Conservation (phyloP, 495 filamentous ascomycete genomes). For the Lasiosphaeria miniovina region DNA sequence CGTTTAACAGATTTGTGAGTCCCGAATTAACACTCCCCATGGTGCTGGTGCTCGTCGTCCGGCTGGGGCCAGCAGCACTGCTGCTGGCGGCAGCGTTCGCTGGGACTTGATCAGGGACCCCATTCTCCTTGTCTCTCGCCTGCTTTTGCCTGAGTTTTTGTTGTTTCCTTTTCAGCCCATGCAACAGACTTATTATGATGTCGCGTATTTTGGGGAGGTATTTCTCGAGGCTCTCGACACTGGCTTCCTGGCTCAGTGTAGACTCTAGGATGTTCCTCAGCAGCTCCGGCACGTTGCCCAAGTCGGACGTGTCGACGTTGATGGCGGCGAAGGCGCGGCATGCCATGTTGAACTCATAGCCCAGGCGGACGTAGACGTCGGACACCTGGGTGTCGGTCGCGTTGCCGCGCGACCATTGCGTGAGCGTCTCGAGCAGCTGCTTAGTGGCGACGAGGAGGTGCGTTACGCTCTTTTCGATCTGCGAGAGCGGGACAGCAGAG, state of each 20-base stretch:
- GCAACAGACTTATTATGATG: conserved; percentile 95
- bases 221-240: conserved; percentile 81
- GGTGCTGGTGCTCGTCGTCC: conserved; percentile 68
- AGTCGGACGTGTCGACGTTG: conserved; percentile 87
- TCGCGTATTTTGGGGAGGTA: conserved; percentile 92
- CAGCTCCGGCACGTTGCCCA: conserved; percentile 91
- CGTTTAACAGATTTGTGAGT: conserved; percentile 66
- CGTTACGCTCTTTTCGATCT: conserved; percentile 98
- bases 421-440: conserved; percentile 93
- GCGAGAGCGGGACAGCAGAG: conserved; percentile 60
- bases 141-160: conserved; percentile 81
- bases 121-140: conserved; percentile 61
- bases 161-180: conserved; percentile 95
- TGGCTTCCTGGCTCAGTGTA: conserved; percentile 94
- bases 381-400: conserved; percentile 93
- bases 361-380: conserved; percentile 94
- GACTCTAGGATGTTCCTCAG: conserved; percentile 89
- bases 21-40: conserved; percentile 56
- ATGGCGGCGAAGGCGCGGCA: conserved; percentile 95
- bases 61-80: conserved; percentile 29
- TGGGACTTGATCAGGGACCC: conserved; percentile 19
- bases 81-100: conserved; percentile 3
- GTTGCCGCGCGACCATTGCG: conserved; percentile 89
- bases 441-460: conserved; percentile 97
- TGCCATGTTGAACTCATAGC: conserved; percentile 98